Evolutionary conservation across 768 basidiomycete genomes (phyloP), one percentile per base, ranked within the genome.

Genomic region (Mycena crocata): DNA sequence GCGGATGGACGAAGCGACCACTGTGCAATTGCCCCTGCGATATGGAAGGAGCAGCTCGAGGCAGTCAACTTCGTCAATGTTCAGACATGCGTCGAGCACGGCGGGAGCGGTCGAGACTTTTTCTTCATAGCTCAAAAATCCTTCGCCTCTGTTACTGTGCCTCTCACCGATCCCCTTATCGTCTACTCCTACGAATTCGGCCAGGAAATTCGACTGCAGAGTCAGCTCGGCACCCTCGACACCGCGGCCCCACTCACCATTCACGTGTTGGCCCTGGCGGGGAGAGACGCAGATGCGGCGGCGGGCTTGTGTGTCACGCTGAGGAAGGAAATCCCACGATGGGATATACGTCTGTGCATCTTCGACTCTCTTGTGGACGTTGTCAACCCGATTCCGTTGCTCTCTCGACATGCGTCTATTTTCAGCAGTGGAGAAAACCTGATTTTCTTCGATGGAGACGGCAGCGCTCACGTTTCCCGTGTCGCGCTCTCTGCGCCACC

Each of bases 81-180:
- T 8, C 63, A 64, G 23, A 35, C 56, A 0, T 40, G 56, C n/a
- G 32, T 51, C 0, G 63, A 64, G 32, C 5, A 15, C n/a, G 49
- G 56, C 17, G 48, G 9, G n/a, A 15, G 23, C 19, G 55, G 55
- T 3, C 55, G 31, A 23, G 40, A 64, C 9, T 64, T 64, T 21
- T 51, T 57, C 56, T 64, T 64, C 28, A 21, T 26, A 2, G 63
- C 63, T 8, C 63, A 64, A 32, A 50, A 45, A 51, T 14, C 62
- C 34, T 9, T 28, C n/a, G 6, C 31, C 2, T 23, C 0, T 3
- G 1, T n/a, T n/a, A 4, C 28, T 19, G 8, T 8, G 9, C 14
- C 5, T n/a, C 13, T 10, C 17, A 24, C 39, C 32, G 48, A 34
- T 23, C 24, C 26, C 2, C 24, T 3, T 14, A 7, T 19, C n/a